Percentiles rank a stretch among this genome's conserved stretches.
Evolutionary conservation across 164 flowering plant species (phyloP).

Genomic region (Pachysandra terminalis): DNA sequence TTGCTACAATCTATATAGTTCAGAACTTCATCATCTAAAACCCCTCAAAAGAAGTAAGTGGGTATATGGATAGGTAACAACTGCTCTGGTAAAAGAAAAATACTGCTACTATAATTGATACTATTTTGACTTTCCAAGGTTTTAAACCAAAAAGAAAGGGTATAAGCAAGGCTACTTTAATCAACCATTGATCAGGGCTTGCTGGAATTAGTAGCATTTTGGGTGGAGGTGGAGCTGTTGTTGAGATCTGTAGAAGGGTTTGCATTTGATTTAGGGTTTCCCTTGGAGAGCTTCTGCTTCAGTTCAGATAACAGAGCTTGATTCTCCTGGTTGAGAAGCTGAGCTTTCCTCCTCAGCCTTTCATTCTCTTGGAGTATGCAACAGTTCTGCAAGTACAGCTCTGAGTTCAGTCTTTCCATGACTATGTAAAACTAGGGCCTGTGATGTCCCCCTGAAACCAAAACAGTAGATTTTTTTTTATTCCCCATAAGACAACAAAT

Average conservation of each 20-base stretch:
- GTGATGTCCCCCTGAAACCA: background rate
- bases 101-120: slow-evolving; percentile 15
- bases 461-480: too few relatives aligned
- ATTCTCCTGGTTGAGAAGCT: slow-evolving; percentile 52
- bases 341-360: slow-evolving; percentile 54
- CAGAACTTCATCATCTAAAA: slow-evolving; percentile 6
- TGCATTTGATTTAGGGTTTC: slow-evolving; percentile 9
- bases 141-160: background rate
- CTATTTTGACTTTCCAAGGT: slow-evolving; percentile 3
- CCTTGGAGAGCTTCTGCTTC: slow-evolving; percentile 24
- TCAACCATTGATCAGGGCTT: slow-evolving; percentile 21
- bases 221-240: slow-evolving; percentile 7
- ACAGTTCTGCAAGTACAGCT: slow-evolving; percentile 53
- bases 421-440: background rate
- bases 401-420: slow-evolving; percentile 57
- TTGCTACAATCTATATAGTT: slow-evolving; percentile 12
- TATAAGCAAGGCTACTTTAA: background rate
- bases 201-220: slow-evolving; percentile 25
- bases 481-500: too few relatives aligned
- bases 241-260: slow-evolving; percentile 9
- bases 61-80: slow-evolving; percentile 10
- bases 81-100: slow-evolving; percentile 7
- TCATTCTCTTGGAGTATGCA: slow-evolving; percentile 56
- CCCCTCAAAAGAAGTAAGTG: slow-evolving; percentile 11
- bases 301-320: slow-evolving; percentile 50